Percentiles rank a stretch among this genome's conserved stretches.
phyloP scores from a whole-genome alignment of 257 asterid genomes.

The Penstemon barbatus region DNA sequence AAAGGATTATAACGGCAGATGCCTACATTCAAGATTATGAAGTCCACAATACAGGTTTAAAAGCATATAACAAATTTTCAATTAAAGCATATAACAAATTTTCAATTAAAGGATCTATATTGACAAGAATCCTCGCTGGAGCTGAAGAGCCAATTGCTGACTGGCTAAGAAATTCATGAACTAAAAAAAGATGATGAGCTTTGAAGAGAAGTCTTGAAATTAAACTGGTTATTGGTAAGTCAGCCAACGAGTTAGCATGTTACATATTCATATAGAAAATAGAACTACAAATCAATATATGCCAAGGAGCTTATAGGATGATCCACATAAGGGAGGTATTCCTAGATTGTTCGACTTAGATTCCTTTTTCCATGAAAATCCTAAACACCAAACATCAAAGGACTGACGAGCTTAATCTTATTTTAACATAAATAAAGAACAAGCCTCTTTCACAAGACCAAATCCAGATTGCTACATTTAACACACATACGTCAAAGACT shows the following conservation, averaged over 20 bases:
- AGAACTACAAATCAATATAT: neutral
- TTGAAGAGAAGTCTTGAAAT: neutral
- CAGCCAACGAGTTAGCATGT: neutral
- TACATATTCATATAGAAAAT: neutral
- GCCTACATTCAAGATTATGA: too few relatives aligned
- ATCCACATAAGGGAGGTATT: neutral
- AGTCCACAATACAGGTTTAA: too few relatives aligned
- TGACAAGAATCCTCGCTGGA: neutral
- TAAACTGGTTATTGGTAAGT: neutral
- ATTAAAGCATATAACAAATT: too few relatives aligned
- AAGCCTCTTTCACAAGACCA: neutral
- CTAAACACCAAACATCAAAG: neutral
- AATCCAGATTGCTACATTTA: neutral
- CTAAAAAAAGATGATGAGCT: neutral
- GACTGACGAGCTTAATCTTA: slow-evolving; percentile 4
- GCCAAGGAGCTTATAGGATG: neutral
- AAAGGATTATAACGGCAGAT: too few relatives aligned
- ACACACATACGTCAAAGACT: neutral
- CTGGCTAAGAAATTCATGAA: neutral
- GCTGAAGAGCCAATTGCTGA: neutral
- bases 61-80: too few relatives aligned
- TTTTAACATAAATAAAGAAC: slow-evolving; percentile 9
- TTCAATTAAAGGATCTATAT: neutral
- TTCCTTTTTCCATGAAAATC: slow-evolving; percentile 2
- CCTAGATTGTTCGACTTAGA: neutral